A percentile compares a stretch with the other conserved stretches of the same genome.
Evolutionary conservation across 2,329 filamentous ascomycete species (phyloP).

Genomic region (Mycosphaerelloides madeirae): DNA sequence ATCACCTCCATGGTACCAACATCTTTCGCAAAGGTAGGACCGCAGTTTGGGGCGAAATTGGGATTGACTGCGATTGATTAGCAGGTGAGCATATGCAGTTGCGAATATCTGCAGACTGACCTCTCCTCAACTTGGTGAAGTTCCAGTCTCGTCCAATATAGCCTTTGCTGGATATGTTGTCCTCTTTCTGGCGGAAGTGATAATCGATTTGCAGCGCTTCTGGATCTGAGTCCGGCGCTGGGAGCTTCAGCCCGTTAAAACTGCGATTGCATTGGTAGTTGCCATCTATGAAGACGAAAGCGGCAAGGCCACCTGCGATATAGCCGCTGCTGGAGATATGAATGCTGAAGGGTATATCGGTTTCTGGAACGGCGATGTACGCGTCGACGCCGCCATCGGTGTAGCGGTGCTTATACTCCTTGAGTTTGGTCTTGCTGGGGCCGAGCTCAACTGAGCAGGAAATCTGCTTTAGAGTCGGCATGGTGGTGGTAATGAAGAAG

Average conservation of each 20-base stretch:
- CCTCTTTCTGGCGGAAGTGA: conserved; percentile 51
- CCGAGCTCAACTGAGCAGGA: conserved; percentile 49
- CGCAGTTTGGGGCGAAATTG: conserved; percentile 33
- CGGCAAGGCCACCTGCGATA: conserved; percentile 50
- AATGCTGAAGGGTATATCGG: conserved; percentile 45
- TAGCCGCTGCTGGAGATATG: conserved; percentile 47
- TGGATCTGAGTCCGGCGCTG: conserved; percentile 23
- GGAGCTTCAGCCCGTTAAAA: conserved; percentile 39
- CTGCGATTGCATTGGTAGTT: conserved; percentile 56
- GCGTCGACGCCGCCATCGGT: conserved; percentile 50
- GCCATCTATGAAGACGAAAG: conserved; percentile 55
- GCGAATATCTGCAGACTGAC: conserved; percentile 31
- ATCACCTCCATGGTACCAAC: conserved; percentile 48
- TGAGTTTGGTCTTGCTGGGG: conserved; percentile 39
- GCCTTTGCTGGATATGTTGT: conserved; percentile 40
- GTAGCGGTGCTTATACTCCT: conserved; percentile 49
- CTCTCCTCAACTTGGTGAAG: conserved; percentile 47
- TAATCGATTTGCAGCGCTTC: conserved; percentile 44
- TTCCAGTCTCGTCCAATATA: conserved; percentile 52
- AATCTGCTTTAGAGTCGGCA: conserved; percentile 53
- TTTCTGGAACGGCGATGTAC: conserved; percentile 47
- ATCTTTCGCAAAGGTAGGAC: conserved; percentile 34
- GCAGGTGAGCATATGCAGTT: background rate
- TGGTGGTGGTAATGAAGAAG: conserved; percentile 30
- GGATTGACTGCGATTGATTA: conserved; percentile 34